Conservation (phyloP, 768 basidiomycete species). For the Trametes meyenii region DNA sequence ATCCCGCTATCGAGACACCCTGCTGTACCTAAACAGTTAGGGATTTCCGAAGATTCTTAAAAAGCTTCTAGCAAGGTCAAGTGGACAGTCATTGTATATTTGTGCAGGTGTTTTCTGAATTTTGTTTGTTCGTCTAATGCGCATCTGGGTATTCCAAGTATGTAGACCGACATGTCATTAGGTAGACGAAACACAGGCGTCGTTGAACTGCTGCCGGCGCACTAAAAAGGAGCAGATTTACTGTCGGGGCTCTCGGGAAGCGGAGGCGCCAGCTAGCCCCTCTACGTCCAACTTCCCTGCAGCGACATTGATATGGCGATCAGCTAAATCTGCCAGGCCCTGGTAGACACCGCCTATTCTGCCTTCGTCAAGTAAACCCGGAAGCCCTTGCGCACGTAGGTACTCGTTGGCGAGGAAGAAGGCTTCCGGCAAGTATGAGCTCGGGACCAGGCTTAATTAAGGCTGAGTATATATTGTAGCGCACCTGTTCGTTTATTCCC, state of each 20-base stretch:
- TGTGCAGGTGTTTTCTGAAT: too few species aligned
- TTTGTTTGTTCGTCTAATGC: too few species aligned
- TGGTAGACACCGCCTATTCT: constrained; percentile 20
- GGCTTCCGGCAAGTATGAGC: constrained; percentile 21
- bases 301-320: constrained; percentile 28
- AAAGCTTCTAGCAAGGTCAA: too few species aligned
- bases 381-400: constrained; percentile 36
- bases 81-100: too few species aligned
- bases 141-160: too few species aligned
- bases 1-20: too few species aligned
- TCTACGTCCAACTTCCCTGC: constrained; percentile 26
- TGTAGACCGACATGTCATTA: too few species aligned
- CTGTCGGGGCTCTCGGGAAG: neutral
- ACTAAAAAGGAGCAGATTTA: too few species aligned
- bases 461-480: neutral
- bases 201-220: too few species aligned
- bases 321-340: constrained; percentile 20
- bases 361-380: constrained; percentile 32
- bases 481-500: constrained; percentile 36
- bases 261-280: constrained; percentile 12
- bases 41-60: too few species aligned
- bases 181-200: too few species aligned
- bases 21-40: too few species aligned
- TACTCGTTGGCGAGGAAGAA: constrained; percentile 40
- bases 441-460: neutral